Base-by-base conservation (phyloP, 2,329 filamentous ascomycete genomes). In the Cadophora luteo-olivacea region DNA sequence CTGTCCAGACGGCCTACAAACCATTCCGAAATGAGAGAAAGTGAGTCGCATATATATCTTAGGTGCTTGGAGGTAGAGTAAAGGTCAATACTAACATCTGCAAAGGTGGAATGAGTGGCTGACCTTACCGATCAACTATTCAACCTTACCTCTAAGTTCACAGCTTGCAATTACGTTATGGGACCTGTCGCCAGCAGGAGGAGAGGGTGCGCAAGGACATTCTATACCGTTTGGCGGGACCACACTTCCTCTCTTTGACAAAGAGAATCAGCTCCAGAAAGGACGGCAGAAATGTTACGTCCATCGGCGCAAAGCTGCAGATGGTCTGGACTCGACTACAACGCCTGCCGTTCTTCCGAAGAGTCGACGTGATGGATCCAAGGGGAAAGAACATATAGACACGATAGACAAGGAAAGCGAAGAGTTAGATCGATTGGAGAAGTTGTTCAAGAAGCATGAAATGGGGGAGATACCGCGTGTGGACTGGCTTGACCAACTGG, bases 81-180 rank as follows among this genome's bases (percentile, higher is more conserved):
- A 29, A 5, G 29, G 14, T 32, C 24, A 32, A n/a, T 45, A 55
- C 73, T 77, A 54, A 77, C 25, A 1, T 60, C n/a, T 45, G n/a
- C n/a, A 76, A 68, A 89, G 89, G 77, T 97, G 96, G 96, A 97
- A 97, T 78, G 95, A 98, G 82, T 99, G 97, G 96, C 87, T 99
- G 33, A 89, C 91, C 38, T 83, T 99, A 49, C 95, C 96, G 0
- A 89, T 98, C 70, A 87, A 89, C 4, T 96, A 97, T 79, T 90
- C 92, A 70, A 91, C 91, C 68, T 86, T 97, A 0, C 94, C 96
- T 0, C 83, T 90, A 54, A 92, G 93, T 75, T 89, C 94, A 1
- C 92, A 93, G 76, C 85, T 99, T 45, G 94, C 94, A 24, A 93
- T 99, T 68, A 99, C 97, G 0, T 82, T 98, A 68, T 99, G 96